Evolutionary conservation across 768 basidiomycete genomes (phyloP), one percentile per base, ranked within the genome.

Genomic region (Podaxis mareebaensis): DNA sequence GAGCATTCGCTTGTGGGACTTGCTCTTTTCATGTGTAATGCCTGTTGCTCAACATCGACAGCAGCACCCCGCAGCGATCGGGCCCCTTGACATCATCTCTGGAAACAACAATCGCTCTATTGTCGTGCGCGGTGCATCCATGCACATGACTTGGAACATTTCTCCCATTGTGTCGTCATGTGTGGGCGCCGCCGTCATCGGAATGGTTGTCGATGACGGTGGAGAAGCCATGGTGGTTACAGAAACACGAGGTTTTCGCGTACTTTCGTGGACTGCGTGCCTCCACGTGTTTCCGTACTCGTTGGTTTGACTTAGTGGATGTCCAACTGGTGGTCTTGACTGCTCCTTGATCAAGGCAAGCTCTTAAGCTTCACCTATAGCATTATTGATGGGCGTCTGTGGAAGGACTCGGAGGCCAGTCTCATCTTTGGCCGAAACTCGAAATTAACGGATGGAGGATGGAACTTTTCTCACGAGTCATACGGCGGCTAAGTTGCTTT

Each of bases 191-290:
- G 15, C 8, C 13, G 24, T 39, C 36, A 40, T 5, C 22, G 36
- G 10, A 15, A 26, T 30, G n/a, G 58, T 10, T 26, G 30, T 38
- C 2, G 53, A 20, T 61, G 52, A 20, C 17, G 12, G 33, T 10
- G 40, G 28, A 53, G 26, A 38, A 55, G 24, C 22, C 53, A 5
- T 46, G n/a, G 33, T 48, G 52, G 61, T 62, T 55, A 62, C 44
- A 49, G 44, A 46, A 62, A 62, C 61, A 62, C 44, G 61, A 54
- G 53, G 53, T 36, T 42, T 48, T 5, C 40, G 42, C 40, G 12
- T 55, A 30, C 15, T 17, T 44, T 38, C 13, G 12, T 33, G 40
- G 33, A 40, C 30, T 55, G 53, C 53, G 38, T 17, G 61, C 26
- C 44, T 30, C 40, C 61, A 62, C 61, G 61, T 62, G 61, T 55